Evolutionary conservation across 495 filamentous ascomycete genomes (phyloP), one percentile per base, ranked within the genome.

Genomic region (Penicillium flavigenum): DNA sequence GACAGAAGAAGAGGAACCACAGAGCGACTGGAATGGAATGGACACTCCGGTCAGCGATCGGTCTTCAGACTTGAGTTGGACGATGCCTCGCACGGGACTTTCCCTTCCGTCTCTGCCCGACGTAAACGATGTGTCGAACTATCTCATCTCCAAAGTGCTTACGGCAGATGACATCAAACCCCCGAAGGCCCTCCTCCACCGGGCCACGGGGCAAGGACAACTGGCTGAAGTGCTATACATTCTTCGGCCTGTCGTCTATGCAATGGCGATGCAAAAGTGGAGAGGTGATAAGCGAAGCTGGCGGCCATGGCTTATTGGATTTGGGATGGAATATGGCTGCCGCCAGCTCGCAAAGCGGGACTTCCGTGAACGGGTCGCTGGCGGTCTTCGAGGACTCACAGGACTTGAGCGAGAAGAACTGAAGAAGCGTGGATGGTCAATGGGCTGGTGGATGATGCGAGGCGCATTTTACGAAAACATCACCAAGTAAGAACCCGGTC

Each of bases 111-210:
- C 79, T 38, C 78, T 98, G 22, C 94, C 94, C 2, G 84, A 85
- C 49, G 83, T 87, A 9, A 80, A 83, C 26, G 90, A 94, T 64
- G 88, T 96, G 26, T 88, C 88, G 26, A 85, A 82, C 36, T 97
- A 94, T 69, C 82, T 98, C 19, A 87, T 95, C 44, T 86, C 85
- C n/a, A 91, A 93, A 51, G 94, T 96, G 17, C 79, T 98, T 26
- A 96, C 90, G 2, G 89, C 95, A 17, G 95, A 98, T 73, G 94
- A 98, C 70, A 92, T 98, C 76, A 96, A 96, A 69, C 86, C 92
- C 5, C 87, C 95, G 0, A 86, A 84, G 20, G 83, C 88, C 17
- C 83, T 98, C 45, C 79, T 98, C 32, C 92, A 94, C 62, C 69
- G 80, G n/a, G 71, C 73, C 10, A 77, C 75, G 4, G 82, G 91